Conservation (phyloP, 306 rosid genomes). For the Cicer pinnatifidum region DNA sequence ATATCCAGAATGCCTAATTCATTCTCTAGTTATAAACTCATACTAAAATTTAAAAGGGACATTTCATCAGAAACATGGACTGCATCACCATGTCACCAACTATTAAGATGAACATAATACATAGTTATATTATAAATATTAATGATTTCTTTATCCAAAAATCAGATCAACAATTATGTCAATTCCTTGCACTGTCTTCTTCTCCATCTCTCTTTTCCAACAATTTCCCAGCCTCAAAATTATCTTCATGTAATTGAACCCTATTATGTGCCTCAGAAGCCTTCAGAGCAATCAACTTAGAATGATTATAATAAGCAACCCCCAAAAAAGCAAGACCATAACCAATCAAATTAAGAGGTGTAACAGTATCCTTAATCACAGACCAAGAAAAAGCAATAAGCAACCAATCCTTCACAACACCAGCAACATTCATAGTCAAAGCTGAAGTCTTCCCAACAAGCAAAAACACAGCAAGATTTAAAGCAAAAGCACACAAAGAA, state of each 20-base stretch:
- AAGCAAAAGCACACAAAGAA: constrained; percentile 79
- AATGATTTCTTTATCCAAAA: constrained; percentile 28
- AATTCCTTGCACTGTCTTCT: constrained; percentile 60
- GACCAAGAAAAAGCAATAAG: constrained; percentile 98
- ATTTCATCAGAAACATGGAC: neutral
- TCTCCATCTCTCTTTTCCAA: constrained; percentile 66
- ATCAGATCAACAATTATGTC: constrained; percentile 43
- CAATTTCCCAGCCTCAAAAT: constrained; percentile 87
- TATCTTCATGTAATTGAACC: constrained; percentile 59
- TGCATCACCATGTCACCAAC: neutral
- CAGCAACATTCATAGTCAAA: constrained; percentile 96
- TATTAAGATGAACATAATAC: neutral
- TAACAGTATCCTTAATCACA: constrained; percentile 89
- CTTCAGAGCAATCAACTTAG: constrained; percentile 85
- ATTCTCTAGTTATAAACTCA: neutral
- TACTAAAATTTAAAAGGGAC: neutral
- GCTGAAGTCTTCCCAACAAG: constrained; percentile 97
- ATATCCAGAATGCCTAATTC: constrained; percentile 16
- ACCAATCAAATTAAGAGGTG: constrained; percentile 77
- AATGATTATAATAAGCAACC: constrained; percentile 85
- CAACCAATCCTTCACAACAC: constrained; percentile 97
- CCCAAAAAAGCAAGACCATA: constrained; percentile 88
- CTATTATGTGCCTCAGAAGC: constrained; percentile 86
- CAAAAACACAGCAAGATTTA: constrained; percentile 88
- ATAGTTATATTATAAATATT: neutral